Evolutionary conservation across 306 rosid genomes (phyloP).

Genomic region (Cicer bijugum): DNA sequence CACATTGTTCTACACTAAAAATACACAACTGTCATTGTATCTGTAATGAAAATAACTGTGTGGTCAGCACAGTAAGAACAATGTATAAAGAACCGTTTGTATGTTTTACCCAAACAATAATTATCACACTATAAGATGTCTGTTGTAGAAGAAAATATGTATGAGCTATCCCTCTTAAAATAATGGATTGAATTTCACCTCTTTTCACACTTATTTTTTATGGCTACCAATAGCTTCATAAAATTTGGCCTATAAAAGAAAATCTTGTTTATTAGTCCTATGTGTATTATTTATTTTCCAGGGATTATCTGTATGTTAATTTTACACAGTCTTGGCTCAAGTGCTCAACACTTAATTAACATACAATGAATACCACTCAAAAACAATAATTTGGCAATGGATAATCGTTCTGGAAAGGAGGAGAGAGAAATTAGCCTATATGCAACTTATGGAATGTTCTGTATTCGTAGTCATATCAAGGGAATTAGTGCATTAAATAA

Average conservation of each 20-base stretch:
- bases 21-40: too few species aligned
- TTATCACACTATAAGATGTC: not conserved
- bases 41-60: too few species aligned
- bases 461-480: slow-evolving; percentile 2
- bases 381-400: not conserved
- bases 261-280: not conserved
- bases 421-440: slow-evolving; percentile 21
- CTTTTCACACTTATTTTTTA: not conserved
- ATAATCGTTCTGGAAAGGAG: not conserved
- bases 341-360: not conserved
- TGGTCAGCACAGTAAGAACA: too few species aligned
- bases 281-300: not conserved
- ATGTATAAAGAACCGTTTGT: too few species aligned
- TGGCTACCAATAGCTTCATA: not conserved
- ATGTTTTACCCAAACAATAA: not conserved
- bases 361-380: not conserved
- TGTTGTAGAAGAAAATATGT: slow-evolving; percentile 7
- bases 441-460: slow-evolving; percentile 2
- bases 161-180: not conserved
- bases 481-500: slow-evolving; percentile 19
- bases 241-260: slow-evolving; percentile 1
- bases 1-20: too few species aligned
- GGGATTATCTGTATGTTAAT: slow-evolving; percentile 2
- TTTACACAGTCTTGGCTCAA: not conserved
- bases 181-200: not conserved